A percentile compares a stretch with the other conserved stretches of the same genome.
Conservation (phyloP, 441 rosid genomes). For the Adansonia gregorii region DNA sequence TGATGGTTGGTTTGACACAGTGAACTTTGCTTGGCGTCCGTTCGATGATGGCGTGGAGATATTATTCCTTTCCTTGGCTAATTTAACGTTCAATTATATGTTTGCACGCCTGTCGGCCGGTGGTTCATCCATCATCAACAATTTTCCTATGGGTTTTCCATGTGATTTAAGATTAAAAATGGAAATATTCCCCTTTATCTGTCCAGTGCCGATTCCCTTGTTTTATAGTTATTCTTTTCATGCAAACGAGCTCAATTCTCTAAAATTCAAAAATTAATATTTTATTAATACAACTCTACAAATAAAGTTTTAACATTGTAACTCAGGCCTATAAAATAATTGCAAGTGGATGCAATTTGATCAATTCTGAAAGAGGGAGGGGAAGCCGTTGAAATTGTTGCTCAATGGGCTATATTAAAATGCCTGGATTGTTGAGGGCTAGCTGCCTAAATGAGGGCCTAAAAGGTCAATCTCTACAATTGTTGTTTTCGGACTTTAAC, state of each 20-base stretch:
- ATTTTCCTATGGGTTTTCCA: background rate
- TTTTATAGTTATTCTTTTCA: background rate
- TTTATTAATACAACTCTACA: too few relatives aligned
- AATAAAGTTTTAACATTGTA: background rate
- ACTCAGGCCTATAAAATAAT: background rate
- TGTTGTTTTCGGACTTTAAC: too few relatives aligned
- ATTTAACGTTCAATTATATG: background rate
- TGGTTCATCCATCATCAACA: background rate
- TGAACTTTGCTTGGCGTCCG: background rate
- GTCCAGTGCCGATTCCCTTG: background rate
- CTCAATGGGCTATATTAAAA: too few relatives aligned
- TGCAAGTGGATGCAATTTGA: too few relatives aligned
- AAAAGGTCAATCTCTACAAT: too few relatives aligned
- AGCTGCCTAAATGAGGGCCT: too few relatives aligned
- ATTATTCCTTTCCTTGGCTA: background rate
- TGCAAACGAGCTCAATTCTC: too few relatives aligned
- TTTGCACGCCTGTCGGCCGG: background rate
- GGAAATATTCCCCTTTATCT: background rate
- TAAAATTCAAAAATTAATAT: too few relatives aligned
- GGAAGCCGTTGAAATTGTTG: too few relatives aligned
- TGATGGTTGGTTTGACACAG: background rate
- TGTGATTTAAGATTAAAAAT: background rate
- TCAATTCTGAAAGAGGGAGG: too few relatives aligned
- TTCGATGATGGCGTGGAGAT: slow-evolving; percentile 8
- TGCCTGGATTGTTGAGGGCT: too few relatives aligned